Base-by-base conservation (phyloP, 192 early-diverging fungal species). In the Phlyctochytrium arcticum region DNA sequence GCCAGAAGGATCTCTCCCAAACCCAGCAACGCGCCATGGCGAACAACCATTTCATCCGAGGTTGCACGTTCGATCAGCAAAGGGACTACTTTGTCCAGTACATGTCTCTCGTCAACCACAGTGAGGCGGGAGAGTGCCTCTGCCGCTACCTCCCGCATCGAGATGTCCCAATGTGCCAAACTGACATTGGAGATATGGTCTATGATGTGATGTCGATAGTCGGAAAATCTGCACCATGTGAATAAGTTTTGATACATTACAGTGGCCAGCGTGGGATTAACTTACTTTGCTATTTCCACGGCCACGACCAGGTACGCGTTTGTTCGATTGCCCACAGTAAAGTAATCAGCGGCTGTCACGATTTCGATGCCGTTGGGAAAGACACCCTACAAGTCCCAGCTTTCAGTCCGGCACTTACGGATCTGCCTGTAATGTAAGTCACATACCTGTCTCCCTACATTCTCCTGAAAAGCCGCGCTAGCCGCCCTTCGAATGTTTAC, bases 391-490 rank as follows among this genome's bases (percentile, higher is more conserved):
- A 31, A 6, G 3, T 17, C 47, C 39, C 21, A 23, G 6, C 29
- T 30, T 29, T 53, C 50, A 53, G 29, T 5, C 3, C n/a, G 50
- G 32, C 63, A 54, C 30, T 17, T 34, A 21, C 15, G 17, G 59
- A 70, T 27, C 29, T 26, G 53, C 42, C 57, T 63, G 21, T 6
- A 5, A 64, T 19, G 17, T 26, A 29, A 23, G 24, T 23, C 42
- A 21, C 36, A 5, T 24, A 54, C 57, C 57, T 70, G 86, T 31
- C 96, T 80, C 5, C 96, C 96, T 49, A 96, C 96, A 67, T 95
- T 92, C 62, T 99, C 96, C 73, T 99, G 96, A 71, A 96, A 97
- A 5, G 96, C 96, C 5, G 96, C 96, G 70, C 88, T 90, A 24
- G 90, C 91, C 5, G 96, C 96, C 24, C 96, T 78, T 15, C 96